Base-by-base conservation (phyloP, 225 moss, liverwort and hornwort species). In the Polytrichum commune region DNA sequence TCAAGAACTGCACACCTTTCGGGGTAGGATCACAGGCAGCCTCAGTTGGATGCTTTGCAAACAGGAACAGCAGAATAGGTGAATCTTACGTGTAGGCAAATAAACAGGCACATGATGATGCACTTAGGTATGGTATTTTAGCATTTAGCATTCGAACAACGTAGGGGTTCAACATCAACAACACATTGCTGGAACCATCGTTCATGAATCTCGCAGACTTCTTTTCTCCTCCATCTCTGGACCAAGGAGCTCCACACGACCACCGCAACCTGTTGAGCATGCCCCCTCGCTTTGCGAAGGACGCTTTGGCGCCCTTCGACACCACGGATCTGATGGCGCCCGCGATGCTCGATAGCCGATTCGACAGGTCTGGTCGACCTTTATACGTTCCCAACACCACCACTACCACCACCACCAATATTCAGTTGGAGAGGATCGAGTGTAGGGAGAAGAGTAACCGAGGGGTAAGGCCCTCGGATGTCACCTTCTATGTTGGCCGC, bases 401-500 rank as follows among this genome's bases (percentile, higher is more conserved):
- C 69, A 72, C 20, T 26, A 63, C 33, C 46, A 27, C 57, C 22
- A 72, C n/a, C 32, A 57, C 55, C 29, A 60, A 29, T 4, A 29
- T 19, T 1, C 78, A 75, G 57, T 60, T 78, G 60, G 74, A 80
- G 67, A 76, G 81, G 32, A 65, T 76, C 0, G 79, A 82, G 65
- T 74, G 78, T 5, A 65, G 75, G 5, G 86, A 72, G 66, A 79
- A 84, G 7, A 76, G 73, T 27, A 69, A 71, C 5, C 80, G 76
- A 0, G 79, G 75, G 20, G 64, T 64, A 1, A 76, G 80, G 30
- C 80, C 82, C 7, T 76, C 80, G 1, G 89, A 91, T 55, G 78
- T 91, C 0, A 86, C 86, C 9, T 79, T 91, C 35, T 81, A 82
- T 55, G 89, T 91, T 3, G 91, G 89, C 0, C 78, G 86, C n/a